Conservation (phyloP, 2,329 filamentous ascomycete genomes). For the Dryadomyces sulphureus region DNA sequence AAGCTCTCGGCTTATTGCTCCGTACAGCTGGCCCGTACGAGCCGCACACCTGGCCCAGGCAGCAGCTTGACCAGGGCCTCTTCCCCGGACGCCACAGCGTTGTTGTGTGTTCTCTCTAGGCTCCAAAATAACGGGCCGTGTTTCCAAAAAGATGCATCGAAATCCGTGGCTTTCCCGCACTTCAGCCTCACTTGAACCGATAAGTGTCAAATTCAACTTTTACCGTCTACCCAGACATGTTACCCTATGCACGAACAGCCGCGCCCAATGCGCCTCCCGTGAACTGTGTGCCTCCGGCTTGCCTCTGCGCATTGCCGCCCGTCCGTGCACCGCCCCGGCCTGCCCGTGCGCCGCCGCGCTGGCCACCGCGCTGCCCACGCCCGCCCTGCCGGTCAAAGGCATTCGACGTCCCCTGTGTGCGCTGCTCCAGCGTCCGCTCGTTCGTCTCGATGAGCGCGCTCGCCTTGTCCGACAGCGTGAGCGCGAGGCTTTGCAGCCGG, state of each 20-base stretch:
- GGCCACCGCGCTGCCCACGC: constrained; percentile 54
- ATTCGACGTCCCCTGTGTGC: constrained; percentile 88
- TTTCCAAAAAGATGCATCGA: no score
- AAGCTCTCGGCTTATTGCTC: no score
- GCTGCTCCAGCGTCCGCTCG: constrained; percentile 91
- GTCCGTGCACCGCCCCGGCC: constrained; percentile 45
- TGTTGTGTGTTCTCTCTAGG: neutral
- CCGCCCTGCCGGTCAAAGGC: constrained; percentile 90
- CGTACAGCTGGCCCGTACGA: no score
- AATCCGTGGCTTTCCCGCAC: no score
- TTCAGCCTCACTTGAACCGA: neutral
- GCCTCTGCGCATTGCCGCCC: constrained; percentile 46
- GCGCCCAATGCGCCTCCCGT: constrained; percentile 66
- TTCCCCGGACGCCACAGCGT: no score
- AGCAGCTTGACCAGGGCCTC: no score
- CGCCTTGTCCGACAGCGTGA: constrained; percentile 91
- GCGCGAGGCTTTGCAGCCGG: constrained; percentile 83
- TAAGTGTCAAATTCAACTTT: neutral
- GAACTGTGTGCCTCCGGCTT: constrained; percentile 63
- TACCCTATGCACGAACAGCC: constrained; percentile 41
- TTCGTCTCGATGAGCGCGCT: constrained; percentile 92
- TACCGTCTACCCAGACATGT: neutral
- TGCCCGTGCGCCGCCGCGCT: constrained; percentile 44
- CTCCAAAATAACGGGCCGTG: no score
- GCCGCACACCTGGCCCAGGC: no score